phyloP scores from a whole-genome alignment of 2,329 filamentous ascomycete species.

The Proliferodiscus dingleyae region DNA sequence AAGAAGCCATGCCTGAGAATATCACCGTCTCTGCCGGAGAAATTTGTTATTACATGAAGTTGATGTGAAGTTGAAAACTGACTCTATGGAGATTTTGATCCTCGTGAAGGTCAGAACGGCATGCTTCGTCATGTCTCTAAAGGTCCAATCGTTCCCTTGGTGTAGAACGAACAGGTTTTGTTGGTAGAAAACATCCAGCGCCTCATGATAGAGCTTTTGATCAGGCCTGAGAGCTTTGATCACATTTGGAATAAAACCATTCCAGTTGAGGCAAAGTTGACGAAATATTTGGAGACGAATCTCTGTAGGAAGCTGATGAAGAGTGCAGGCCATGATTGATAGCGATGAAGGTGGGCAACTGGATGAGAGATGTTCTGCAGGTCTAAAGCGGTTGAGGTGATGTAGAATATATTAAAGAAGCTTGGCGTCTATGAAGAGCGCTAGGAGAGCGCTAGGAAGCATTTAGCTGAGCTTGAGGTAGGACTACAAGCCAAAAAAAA shows the following conservation, averaged over 20 bases:
- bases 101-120: not conserved
- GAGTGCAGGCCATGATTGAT: not conserved
- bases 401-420: not conserved
- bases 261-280: not conserved
- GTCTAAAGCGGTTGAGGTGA: not conserved
- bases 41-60: not conserved
- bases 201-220: not conserved
- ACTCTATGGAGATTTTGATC: not conserved
- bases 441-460: too few species aligned
- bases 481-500: too few species aligned
- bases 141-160: not conserved
- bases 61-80: not conserved
- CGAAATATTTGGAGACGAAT: not conserved
- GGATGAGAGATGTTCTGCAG: too few species aligned
- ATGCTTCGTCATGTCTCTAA: constrained; percentile 1
- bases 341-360: too few species aligned
- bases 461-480: too few species aligned
- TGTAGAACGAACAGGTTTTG: not conserved
- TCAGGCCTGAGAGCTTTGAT: not conserved
- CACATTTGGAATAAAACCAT: not conserved
- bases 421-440: too few species aligned
- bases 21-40: not conserved
- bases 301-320: not conserved
- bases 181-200: not conserved
- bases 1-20: not conserved